These are phyloP conservation scores for Pythium oligandrum DNA, from an alignment of 352 stramenopile genomes.

Conservation along the genomic window DNA sequence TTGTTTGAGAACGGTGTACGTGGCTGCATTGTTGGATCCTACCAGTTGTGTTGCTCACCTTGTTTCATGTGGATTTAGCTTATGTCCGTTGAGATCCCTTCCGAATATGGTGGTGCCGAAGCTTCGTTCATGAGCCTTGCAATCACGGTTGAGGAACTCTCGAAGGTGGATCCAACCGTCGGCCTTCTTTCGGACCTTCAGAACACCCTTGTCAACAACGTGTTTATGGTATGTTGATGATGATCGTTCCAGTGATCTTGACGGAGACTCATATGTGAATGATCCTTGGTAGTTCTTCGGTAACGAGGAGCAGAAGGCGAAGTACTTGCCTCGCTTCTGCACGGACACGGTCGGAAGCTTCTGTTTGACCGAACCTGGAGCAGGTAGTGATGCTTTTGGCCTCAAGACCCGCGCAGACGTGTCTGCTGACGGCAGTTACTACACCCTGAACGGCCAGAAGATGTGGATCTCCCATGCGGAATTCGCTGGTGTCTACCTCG, in stretches of 20 bases:
- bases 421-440: slow-evolving; percentile 90
- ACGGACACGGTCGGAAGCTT: slow-evolving; percentile 93
- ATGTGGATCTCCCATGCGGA: slow-evolving; percentile 98
- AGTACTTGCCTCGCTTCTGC: slow-evolving; percentile 80
- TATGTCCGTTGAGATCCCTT: slow-evolving; percentile 95
- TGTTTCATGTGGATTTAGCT: slow-evolving; percentile 23
- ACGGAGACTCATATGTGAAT: background rate
- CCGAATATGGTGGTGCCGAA: slow-evolving; percentile 89
- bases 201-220: slow-evolving; percentile 94
- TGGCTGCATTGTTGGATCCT: background rate
- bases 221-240: slow-evolving; percentile 66
- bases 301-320: slow-evolving; percentile 78
- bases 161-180: slow-evolving; percentile 93
- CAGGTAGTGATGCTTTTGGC: slow-evolving; percentile 95
- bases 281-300: slow-evolving; percentile 43
- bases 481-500: slow-evolving; percentile 93
- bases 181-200: slow-evolving; percentile 95
- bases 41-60: background rate
- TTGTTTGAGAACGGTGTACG: slow-evolving; percentile 90
- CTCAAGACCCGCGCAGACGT: slow-evolving; percentile 90
- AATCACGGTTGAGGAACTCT: slow-evolving; percentile 96
- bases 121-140: slow-evolving; percentile 94
- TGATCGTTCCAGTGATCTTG: background rate
- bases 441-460: slow-evolving; percentile 94
- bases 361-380: slow-evolving; percentile 92